Percentiles rank a stretch among this genome's conserved stretches.
Evolutionary conservation across 345 rosid genomes (phyloP).

Genomic region (Salix caprea): DNA sequence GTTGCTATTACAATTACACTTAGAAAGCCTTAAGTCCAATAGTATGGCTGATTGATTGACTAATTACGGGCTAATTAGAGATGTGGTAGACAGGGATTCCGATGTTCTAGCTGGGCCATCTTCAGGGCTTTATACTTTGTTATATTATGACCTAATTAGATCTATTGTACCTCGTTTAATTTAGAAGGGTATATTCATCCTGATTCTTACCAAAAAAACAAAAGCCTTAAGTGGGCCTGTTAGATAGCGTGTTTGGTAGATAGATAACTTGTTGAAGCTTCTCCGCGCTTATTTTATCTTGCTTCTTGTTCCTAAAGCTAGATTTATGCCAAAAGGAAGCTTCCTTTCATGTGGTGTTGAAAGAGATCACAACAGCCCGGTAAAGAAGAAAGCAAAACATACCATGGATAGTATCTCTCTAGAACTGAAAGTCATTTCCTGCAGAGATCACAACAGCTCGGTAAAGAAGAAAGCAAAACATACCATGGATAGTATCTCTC

Average conservation of each 20-base stretch:
- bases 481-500: slow-evolving; percentile 21
- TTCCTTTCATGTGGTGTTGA: background rate
- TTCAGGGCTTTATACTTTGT: no score
- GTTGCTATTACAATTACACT: no score
- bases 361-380: background rate
- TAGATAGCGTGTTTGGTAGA: background rate
- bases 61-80: no score
- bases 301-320: background rate
- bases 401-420: slow-evolving; percentile 26
- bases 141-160: no score
- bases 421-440: slow-evolving; percentile 35
- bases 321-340: background rate
- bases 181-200: no score
- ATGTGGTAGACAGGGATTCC: no score
- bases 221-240: background rate
- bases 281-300: background rate
- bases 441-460: slow-evolving; percentile 19
- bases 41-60: no score
- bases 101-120: no score
- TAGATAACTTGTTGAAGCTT: background rate
- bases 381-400: background rate
- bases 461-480: background rate
- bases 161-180: no score
- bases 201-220: no score
- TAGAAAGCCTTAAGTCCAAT: background rate